phyloP scores from a whole-genome alignment of 192 early-diverging fungal genomes.

The Linnemannia schmuckeri region DNA sequence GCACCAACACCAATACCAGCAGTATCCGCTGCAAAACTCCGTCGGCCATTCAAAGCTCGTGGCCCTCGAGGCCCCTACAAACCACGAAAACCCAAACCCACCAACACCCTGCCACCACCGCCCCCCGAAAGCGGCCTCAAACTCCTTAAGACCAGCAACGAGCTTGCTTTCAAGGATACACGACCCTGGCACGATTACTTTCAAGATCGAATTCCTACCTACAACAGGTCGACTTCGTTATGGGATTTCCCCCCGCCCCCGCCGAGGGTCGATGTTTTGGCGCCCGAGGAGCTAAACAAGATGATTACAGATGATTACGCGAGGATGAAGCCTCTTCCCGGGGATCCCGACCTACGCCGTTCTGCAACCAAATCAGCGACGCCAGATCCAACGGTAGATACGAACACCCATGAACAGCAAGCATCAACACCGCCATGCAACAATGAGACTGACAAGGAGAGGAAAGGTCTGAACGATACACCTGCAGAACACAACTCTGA shows the following conservation, averaged over 20 bases:
- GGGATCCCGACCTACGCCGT: no score
- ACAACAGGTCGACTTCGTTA: background rate
- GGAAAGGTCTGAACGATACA: background rate
- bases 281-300: background rate
- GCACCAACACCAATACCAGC: background rate
- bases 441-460: background rate
- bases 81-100: background rate
- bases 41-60: background rate
- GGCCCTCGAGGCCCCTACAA: background rate
- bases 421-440: background rate
- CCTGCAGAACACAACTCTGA: background rate
- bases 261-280: background rate
- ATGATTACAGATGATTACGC: background rate
- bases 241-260: background rate
- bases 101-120: background rate
- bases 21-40: background rate
- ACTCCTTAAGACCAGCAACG: background rate
- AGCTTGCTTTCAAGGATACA: background rate
- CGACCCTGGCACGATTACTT: background rate
- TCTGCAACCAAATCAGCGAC: background rate
- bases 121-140: background rate
- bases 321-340: background rate
- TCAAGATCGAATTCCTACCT: background rate
- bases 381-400: background rate
- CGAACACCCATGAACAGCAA: background rate